These are phyloP conservation scores for Hygrophoropsis aurantiaca DNA, from an alignment of 768 basidiomycete species.

Conservation along the genomic window DNA sequence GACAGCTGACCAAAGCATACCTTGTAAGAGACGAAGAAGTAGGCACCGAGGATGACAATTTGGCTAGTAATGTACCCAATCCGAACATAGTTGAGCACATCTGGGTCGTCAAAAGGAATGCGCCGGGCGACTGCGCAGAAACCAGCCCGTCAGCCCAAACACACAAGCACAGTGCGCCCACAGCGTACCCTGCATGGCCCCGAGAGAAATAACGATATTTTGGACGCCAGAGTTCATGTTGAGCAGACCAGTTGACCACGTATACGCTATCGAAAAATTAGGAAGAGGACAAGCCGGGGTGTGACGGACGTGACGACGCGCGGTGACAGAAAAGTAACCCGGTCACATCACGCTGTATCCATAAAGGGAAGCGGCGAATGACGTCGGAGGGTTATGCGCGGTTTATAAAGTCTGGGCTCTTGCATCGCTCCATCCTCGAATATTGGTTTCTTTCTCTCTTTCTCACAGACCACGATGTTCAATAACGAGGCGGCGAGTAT, in stretches of 20 bases:
- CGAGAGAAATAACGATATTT: slow-evolving; percentile 88
- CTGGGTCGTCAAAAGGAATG: slow-evolving; percentile 88
- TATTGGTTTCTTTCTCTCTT: background rate
- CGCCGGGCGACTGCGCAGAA: slow-evolving; percentile 73
- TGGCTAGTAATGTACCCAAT: slow-evolving; percentile 80
- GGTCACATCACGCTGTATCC: slow-evolving; percentile 7
- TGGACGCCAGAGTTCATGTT: slow-evolving; percentile 73
- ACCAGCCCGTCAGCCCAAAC: slow-evolving; percentile 4
- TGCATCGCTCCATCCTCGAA: background rate
- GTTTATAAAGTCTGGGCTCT: background rate
- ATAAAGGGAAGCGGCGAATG: background rate
- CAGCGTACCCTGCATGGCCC: slow-evolving; percentile 81
- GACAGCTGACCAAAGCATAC: slow-evolving; percentile 34
- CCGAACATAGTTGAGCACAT: slow-evolving; percentile 78
- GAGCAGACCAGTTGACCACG: slow-evolving; percentile 19
- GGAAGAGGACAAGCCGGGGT: slow-evolving; percentile 7
- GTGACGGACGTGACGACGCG: background rate
- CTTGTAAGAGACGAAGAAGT: slow-evolving; percentile 77
- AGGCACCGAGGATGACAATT: slow-evolving; percentile 64
- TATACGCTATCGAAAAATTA: slow-evolving; percentile 13
- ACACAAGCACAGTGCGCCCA: background rate
- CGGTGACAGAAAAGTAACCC: slow-evolving; percentile 11
- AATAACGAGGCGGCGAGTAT: slow-evolving; percentile 49
- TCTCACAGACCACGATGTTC: slow-evolving; percentile 16
- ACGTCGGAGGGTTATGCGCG: background rate